Base-by-base conservation (phyloP, 148 eudicot species). In the Fagopyrum esculentum region DNA sequence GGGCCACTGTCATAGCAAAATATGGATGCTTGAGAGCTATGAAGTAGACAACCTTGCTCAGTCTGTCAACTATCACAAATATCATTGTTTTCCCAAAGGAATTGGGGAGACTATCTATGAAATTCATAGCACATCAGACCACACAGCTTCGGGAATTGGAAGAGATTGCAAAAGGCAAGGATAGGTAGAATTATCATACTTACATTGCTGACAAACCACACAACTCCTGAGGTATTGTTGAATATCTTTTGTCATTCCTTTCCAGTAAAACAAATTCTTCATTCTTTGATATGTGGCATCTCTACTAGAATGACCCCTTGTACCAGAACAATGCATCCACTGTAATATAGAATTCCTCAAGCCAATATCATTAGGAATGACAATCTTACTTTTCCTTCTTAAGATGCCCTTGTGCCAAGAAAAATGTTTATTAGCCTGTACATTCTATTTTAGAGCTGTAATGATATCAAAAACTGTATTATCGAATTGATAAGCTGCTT, bases 1-100 rank as follows among this genome's bases (percentile, higher is more conserved):
- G 13, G 7, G 74, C 81, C 81, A 74, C 69, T 17, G 10, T 12
- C 12, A n/a, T 2, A 6, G 77, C 74, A 1, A 9, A 30, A 57
- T 29, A 74, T 0, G 51, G 81, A 45, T 51, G 45, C 3, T 1
- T 6, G 4, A 79, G 54, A 9, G 51, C 69, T 6, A 74, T 4
- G 51, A 66, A 78, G 45, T 74, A 50, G 2, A 45, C 71, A 49
- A 72, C 2, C n/a, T 22, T 22, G 0, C 26, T 22, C 26, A 22
- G 26, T 22, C 26, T 22, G 0, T 22, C 26, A 22, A 22, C 71
- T 10, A 78, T 22, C 8, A 73, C 74, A 12, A 66, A 11, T 4
- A 78, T 66, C 3, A 49, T 7, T 11, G 29, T n/a, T 46, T 72
- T 72, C 11, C 74, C 74, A 72, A 6, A 6, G 4, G 56, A 72